Evolutionary conservation across 306 rosid genomes (phyloP).

Genomic region (Inga laurina): DNA sequence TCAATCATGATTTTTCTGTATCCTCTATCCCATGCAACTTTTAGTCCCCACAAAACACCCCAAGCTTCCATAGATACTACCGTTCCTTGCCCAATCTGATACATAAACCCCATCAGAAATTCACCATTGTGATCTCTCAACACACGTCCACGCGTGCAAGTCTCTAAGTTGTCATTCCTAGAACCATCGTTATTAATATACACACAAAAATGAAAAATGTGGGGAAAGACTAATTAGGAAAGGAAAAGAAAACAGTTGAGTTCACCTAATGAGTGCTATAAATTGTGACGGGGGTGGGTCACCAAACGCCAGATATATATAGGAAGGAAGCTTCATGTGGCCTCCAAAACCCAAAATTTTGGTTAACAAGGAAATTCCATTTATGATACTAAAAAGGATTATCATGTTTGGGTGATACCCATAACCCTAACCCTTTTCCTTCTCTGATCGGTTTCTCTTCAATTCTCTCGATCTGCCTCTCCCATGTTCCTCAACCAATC

Average conservation of each 20-base stretch:
- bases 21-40: too few species aligned
- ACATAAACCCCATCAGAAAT: too few species aligned
- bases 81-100: too few species aligned
- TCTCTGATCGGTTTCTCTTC: not conserved
- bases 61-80: too few species aligned
- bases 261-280: conserved; percentile 38
- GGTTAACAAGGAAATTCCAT: not conserved
- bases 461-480: not conserved
- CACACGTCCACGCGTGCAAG: too few species aligned
- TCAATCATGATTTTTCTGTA: too few species aligned
- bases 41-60: too few species aligned
- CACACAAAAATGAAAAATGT: not conserved
- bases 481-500: conserved; percentile 82
- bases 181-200: too few species aligned
- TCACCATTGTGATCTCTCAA: too few species aligned
- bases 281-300: conserved; percentile 62
- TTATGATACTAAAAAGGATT: not conserved
- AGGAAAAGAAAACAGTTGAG: conserved; percentile 26
- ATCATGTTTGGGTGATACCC: not conserved
- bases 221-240: not conserved
- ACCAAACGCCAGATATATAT: conserved; percentile 42
- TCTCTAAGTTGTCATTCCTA: too few species aligned
- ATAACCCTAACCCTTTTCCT: not conserved
- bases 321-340: conserved; percentile 33
- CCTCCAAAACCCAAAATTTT: not conserved